phyloP scores from a whole-genome alignment of 2,329 filamentous ascomycete species.

The Sordariomycetes sp. region DNA sequence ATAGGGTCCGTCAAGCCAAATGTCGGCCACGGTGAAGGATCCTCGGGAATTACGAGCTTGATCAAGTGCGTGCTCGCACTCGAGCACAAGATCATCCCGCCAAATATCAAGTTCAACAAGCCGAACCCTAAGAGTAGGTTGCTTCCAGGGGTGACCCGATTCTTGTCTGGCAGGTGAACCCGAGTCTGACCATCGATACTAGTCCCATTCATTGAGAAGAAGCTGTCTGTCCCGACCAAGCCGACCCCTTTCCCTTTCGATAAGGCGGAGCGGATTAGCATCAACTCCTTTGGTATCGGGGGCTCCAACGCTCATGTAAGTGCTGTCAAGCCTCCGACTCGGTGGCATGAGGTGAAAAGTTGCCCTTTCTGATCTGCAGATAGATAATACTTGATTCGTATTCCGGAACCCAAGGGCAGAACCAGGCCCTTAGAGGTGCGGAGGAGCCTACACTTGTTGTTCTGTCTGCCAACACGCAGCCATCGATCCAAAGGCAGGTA shows the following conservation, averaged over 20 bases:
- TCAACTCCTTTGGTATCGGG: conserved; percentile 25
- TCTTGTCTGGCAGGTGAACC: too few relatives aligned
- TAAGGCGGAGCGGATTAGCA: conserved; percentile 13
- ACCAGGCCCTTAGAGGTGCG: too few relatives aligned
- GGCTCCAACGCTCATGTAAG: conserved; percentile 22
- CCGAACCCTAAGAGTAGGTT: conserved; percentile 15
- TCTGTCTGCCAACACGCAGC: too few relatives aligned
- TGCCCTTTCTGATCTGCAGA: too few relatives aligned
- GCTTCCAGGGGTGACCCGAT: too few relatives aligned
- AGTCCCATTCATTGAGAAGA: conserved; percentile 12
- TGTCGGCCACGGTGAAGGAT: conserved; percentile 21
- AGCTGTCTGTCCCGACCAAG: conserved; percentile 13
- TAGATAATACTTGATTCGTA: too few relatives aligned
- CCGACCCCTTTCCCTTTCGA: conserved; percentile 12
- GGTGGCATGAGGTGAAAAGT: too few relatives aligned
- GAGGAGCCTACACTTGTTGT: too few relatives aligned
- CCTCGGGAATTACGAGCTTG: conserved; percentile 15
- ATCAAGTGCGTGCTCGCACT: conserved; percentile 19
- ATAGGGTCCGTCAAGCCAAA: conserved; percentile 22
- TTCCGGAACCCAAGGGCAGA: too few relatives aligned
- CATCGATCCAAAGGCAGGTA: too few relatives aligned
- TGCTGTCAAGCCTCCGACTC: too few relatives aligned
- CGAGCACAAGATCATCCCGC: conserved; percentile 16
- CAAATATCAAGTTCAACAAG: conserved; percentile 16
- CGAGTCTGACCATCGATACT: too few relatives aligned